Percentiles rank a stretch among this genome's conserved stretches.
phyloP scores from a whole-genome alignment of 1,139 yeast genomes.

The Taphrina populina region DNA sequence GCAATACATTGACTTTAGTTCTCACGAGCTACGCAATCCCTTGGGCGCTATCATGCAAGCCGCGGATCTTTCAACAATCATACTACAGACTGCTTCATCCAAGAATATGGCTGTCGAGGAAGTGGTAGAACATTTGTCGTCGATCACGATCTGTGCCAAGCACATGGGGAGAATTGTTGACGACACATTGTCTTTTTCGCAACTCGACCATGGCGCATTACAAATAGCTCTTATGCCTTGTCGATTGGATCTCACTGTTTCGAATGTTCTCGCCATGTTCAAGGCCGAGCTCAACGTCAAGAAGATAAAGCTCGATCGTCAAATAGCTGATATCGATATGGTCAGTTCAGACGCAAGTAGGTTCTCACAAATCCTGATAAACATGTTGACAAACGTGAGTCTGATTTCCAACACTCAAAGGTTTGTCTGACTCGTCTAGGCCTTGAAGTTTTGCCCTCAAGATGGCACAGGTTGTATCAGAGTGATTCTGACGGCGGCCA shows the following conservation, averaged over 20 bases:
- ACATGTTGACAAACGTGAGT: conserved; percentile 28
- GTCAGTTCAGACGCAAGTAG: conserved; percentile 17
- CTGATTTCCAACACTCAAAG: too few species aligned
- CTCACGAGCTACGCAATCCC: conserved; percentile 39
- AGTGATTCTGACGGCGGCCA: not conserved
- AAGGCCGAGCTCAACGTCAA: conserved; percentile 35
- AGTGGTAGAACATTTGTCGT: conserved; percentile 6
- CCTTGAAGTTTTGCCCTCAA: conserved; percentile 12
- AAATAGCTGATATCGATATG: conserved; percentile 25
- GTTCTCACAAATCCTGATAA: conserved; percentile 26
- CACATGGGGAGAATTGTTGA: conserved; percentile 39
- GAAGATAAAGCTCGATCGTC: conserved; percentile 23
- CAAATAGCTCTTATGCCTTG: conserved; percentile 37
- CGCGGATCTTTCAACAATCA: conserved; percentile 26
- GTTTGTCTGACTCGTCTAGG: too few species aligned
- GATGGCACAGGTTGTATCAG: conserved; percentile 1
- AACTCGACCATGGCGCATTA: conserved; percentile 38
- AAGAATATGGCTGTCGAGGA: not conserved
- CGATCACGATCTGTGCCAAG: conserved; percentile 38
- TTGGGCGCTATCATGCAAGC: conserved; percentile 36
- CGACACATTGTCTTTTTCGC: conserved; percentile 38
- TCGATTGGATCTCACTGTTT: conserved; percentile 35
- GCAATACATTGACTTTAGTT: conserved; percentile 39
- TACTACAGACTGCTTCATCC: not conserved
- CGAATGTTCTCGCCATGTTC: conserved; percentile 37